Percentiles rank a stretch among this genome's conserved stretches.
Evolutionary conservation across 768 basidiomycete genomes (phyloP).

Genomic region (Leccinum rimulosum): DNA sequence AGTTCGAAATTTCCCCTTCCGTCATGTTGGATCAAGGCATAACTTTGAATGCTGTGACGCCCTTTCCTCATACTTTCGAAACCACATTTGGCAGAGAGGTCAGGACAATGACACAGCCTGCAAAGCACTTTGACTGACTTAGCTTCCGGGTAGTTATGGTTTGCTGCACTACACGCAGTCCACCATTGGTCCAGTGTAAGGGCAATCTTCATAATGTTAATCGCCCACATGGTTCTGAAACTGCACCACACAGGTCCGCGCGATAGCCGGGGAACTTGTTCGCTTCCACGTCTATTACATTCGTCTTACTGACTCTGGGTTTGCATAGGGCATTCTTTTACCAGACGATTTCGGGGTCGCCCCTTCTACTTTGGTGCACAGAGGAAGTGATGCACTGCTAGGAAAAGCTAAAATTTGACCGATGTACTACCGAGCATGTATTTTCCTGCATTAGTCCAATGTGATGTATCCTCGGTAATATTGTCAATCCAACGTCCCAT

Average conservation of each 20-base stretch:
- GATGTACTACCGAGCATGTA: conserved; percentile 11
- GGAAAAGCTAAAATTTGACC: conserved; percentile 63
- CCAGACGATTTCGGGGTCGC: conserved; percentile 83
- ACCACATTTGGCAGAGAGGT: conserved; percentile 87
- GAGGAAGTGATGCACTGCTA: conserved; percentile 61
- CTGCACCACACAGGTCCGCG: conserved; percentile 61
- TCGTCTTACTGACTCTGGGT: conserved; percentile 9
- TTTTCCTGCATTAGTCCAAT: conserved; percentile 5
- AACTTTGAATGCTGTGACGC: conserved; percentile 78
- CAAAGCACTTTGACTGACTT: conserved; percentile 1
- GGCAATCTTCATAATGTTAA: not conserved
- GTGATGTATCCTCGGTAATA: not conserved
- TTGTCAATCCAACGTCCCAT: not conserved
- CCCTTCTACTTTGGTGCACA: conserved; percentile 78
- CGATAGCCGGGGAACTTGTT: conserved; percentile 82
- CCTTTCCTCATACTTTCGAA: conserved; percentile 68
- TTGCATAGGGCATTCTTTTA: conserved; percentile 56
- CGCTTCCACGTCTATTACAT: conserved; percentile 24
- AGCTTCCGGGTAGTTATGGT: conserved; percentile 63
- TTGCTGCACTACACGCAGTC: conserved; percentile 79
- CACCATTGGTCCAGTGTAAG: conserved; percentile 91
- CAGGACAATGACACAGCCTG: conserved; percentile 7
- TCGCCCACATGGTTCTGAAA: conserved; percentile 9
- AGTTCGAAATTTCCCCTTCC: conserved; percentile 41
- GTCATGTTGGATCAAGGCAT: conserved; percentile 55